These are phyloP conservation scores for Sistotremastrum suecicum DNA, from an alignment of 768 basidiomycete genomes.

Conservation along the genomic window DNA sequence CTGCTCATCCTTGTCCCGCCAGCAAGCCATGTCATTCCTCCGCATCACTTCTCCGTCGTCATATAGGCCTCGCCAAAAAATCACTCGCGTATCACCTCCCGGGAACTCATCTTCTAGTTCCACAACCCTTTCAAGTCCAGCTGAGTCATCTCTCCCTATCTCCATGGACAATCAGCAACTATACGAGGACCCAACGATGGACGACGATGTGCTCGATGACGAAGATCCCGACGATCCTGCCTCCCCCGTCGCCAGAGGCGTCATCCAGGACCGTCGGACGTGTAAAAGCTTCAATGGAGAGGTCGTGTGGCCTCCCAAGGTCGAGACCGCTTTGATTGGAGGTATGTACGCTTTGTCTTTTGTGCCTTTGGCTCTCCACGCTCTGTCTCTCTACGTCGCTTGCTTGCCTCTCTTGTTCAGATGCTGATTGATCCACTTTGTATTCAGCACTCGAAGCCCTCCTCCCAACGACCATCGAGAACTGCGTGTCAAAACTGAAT, in stretches of 20 bases:
- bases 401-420: not conserved
- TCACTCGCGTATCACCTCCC: too few species aligned
- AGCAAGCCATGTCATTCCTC: too few species aligned
- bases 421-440: not conserved
- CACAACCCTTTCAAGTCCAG: too few species aligned
- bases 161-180: too few species aligned
- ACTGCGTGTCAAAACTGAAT: constrained; percentile 44
- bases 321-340: constrained; percentile 66
- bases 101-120: too few species aligned
- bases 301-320: constrained; percentile 67
- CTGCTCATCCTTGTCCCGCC: too few species aligned
- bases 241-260: constrained; percentile 38
- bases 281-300: constrained; percentile 66
- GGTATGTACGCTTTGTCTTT: constrained; percentile 24
- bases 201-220: too few species aligned
- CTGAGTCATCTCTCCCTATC: too few species aligned
- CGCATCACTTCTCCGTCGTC: too few species aligned
- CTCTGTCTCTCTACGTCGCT: not conserved
- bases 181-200: too few species aligned
- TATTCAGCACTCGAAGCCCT: constrained; percentile 52
- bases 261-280: constrained; percentile 55
- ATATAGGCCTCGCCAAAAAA: too few species aligned
- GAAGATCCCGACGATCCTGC: too few species aligned
- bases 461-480: constrained; percentile 60
- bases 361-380: not conserved